Conservation (phyloP, 768 basidiomycete genomes). For the Termitomyces sp. region DNA sequence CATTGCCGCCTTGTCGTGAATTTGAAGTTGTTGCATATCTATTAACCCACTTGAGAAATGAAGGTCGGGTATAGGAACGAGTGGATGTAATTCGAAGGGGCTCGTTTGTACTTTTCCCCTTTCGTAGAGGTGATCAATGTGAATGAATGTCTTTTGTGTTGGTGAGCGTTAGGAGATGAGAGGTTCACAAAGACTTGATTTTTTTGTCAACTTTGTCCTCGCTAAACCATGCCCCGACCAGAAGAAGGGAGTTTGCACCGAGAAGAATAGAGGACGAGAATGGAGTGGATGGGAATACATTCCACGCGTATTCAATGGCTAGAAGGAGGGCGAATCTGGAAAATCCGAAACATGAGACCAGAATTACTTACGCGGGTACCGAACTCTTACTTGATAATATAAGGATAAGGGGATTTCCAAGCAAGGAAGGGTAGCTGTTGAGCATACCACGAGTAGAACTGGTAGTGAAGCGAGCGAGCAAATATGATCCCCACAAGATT, state of each 20-base stretch:
- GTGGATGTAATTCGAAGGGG: background rate
- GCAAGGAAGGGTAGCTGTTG: slow-evolving; percentile 84
- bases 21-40: background rate
- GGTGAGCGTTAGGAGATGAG: background rate
- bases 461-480: slow-evolving; percentile 94
- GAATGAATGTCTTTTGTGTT: background rate
- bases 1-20: slow-evolving; percentile 14
- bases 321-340: slow-evolving; percentile 58
- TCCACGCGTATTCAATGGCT: slow-evolving; percentile 84
- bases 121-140: background rate
- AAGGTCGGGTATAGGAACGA: background rate
- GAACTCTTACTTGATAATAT: slow-evolving; percentile 54
- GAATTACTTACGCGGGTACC: slow-evolving; percentile 7
- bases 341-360: slow-evolving; percentile 5
- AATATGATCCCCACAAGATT: slow-evolving; percentile 91
- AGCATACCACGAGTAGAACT: slow-evolving; percentile 98
- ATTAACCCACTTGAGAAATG: background rate
- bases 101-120: background rate
- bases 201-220: slow-evolving; percentile 11
- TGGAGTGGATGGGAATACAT: slow-evolving; percentile 78
- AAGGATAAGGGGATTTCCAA: slow-evolving; percentile 70
- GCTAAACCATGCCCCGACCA: slow-evolving; percentile 35
- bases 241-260: slow-evolving; percentile 24
- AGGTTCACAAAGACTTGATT: slow-evolving; percentile 13
- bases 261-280: slow-evolving; percentile 32